Base-by-base conservation (phyloP, 495 filamentous ascomycete species). In the Lophiotrema nucula region DNA sequence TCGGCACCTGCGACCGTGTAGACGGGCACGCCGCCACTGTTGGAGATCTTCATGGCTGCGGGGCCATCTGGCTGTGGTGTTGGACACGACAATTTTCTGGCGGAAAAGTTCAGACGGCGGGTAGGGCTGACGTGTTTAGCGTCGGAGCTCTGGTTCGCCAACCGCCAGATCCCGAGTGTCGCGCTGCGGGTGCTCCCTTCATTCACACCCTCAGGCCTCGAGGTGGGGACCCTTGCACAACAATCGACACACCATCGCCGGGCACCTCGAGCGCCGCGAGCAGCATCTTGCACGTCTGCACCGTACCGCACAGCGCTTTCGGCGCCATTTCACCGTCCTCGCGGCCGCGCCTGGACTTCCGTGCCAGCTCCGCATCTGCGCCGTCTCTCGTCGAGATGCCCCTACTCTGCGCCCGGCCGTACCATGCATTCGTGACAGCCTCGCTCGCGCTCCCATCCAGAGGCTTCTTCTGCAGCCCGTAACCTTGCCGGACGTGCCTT, bases 1-100 rank as follows among this genome's bases (percentile, higher is more conserved):
- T 90, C 89, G 8, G 89, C 89, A 49, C 95, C 95, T 19, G 92
- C 88, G 69, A 99, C 87, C 42, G 95, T 99, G 69, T 99, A 98
- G 6, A 98, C 92, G 3, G 92, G 90, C 42, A 97, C 88, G 38
- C 87, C 80, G 44, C 90, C 90, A 53, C 89, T 86, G 61, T 88
- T 92, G 23, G 88, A 88, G 67, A 96, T 79, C 79, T 92, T 92
- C 91, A 96, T 96, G 53, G 46, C 68, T 60, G 49, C 46, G 28
- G 51, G 22, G 55, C 28, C 43, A 52, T 4, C 10, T 26, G 39
- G 53, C 18, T 31, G 18, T 23, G 28, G 12, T 35, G 31, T 8
- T 35, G 31, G 15, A 15, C 31, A 8, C 31, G 31, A 35, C 39
- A 42, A 21, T 50, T 42, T 53, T 19, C 22, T 35, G 31, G 31